Percentiles rank a stretch among this genome's conserved stretches.
Evolutionary conservation across 106 monocot species (phyloP).

Genomic region (Vanilla planifolia): DNA sequence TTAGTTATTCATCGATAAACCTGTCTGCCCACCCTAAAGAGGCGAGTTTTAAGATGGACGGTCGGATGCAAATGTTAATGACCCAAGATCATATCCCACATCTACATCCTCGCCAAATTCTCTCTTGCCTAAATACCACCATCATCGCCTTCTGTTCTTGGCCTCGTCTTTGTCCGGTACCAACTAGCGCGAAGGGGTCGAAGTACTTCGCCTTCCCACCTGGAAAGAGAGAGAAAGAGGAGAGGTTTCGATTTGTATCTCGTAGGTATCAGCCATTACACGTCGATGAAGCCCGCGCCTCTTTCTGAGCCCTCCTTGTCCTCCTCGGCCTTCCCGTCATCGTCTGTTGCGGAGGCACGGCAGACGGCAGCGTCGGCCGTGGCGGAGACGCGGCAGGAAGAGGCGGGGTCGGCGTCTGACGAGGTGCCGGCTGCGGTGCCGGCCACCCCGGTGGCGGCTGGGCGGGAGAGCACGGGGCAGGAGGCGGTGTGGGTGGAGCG

Average conservation of each 20-base stretch:
- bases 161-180: not conserved
- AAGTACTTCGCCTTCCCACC: not conserved
- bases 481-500: constrained; percentile 41
- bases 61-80: constrained; percentile 6
- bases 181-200: not conserved
- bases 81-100: constrained; percentile 1
- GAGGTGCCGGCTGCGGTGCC: not conserved
- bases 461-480: constrained; percentile 11
- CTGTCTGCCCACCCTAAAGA: no score
- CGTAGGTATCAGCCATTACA: not conserved
- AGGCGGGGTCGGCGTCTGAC: constrained; percentile 7
- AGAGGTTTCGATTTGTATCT: not conserved
- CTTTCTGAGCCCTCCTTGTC: not conserved
- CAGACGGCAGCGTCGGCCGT: constrained; percentile 1
- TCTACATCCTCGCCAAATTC: not conserved
- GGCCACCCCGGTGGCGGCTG: not conserved
- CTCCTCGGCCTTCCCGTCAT: constrained; percentile 1
- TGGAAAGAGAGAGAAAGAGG: not conserved
- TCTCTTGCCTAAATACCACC: not conserved
- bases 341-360: not conserved
- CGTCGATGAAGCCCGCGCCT: not conserved
- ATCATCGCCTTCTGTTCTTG: not conserved
- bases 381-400: constrained; percentile 3
- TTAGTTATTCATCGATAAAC: no score
- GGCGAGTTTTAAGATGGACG: not conserved